Conservation (phyloP, 2,329 filamentous ascomycete species). For the Leptographium radiaticola region DNA sequence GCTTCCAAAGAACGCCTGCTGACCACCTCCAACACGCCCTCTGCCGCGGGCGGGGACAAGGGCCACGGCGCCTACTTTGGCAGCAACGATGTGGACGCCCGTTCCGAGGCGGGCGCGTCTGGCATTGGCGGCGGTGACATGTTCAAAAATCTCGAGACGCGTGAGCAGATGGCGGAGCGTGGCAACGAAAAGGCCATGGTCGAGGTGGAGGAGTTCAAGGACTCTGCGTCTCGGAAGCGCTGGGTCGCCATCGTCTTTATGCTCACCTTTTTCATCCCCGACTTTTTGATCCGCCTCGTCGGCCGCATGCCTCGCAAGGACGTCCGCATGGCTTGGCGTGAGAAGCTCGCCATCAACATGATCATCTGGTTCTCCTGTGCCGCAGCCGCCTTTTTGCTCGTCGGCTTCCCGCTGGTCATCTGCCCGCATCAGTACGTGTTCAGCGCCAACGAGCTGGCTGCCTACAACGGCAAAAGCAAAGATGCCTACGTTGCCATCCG, state of each 20-base stretch:
- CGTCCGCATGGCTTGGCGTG: conserved; percentile 83
- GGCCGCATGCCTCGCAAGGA: conserved; percentile 88
- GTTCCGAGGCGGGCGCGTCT: conserved; percentile 86
- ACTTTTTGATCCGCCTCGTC: conserved; percentile 62
- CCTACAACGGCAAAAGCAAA: conserved; percentile 59
- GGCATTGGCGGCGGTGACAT: conserved; percentile 87
- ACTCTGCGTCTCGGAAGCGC: conserved; percentile 70
- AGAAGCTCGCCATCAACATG: conserved; percentile 96
- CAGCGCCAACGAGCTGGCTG: conserved; percentile 61
- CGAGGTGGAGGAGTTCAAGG: conserved; percentile 74
- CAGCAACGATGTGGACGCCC: conserved; percentile 61
- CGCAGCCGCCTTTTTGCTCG: conserved; percentile 74
- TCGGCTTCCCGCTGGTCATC: conserved; percentile 74
- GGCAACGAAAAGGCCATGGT: conserved; percentile 81
- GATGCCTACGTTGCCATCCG: conserved; percentile 64
- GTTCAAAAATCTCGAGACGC: conserved; percentile 93
- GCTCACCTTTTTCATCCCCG: conserved; percentile 78
- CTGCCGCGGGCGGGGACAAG: conserved; percentile 54
- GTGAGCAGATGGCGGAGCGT: conserved; percentile 89
- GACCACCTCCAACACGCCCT: conserved; percentile 36
- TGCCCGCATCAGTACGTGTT: conserved; percentile 87
- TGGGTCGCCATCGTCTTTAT: conserved; percentile 79
- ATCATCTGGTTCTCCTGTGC: conserved; percentile 84
- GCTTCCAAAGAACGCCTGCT: conserved; percentile 48
- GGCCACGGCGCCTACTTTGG: conserved; percentile 70